Base-by-base conservation (phyloP, 768 basidiomycete species). In the Psilocybe tampanensis region DNA sequence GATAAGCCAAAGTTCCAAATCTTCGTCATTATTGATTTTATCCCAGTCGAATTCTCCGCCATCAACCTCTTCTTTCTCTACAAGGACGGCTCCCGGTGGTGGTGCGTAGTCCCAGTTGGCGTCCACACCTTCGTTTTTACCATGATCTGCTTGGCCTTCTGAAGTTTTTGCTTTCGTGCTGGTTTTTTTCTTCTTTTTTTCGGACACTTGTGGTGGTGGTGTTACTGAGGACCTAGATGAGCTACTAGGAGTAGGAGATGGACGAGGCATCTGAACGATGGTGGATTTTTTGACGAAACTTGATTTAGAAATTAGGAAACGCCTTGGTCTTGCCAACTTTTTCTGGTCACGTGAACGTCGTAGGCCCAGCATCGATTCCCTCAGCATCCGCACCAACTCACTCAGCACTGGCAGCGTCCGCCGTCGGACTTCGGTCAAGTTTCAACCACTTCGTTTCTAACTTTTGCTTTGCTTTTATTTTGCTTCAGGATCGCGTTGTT, bases 1-100 rank as follows among this genome's bases (percentile, higher is more conserved):
- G 33, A 92, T 79, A 12, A 90, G 71, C 83, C 89, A 91, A 8
- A 92, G 62, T 61, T 92, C 89, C 9, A 83, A 63, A 56, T 90
- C 81, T 23, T 86, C 78, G 48, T 80, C 70, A 2, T 77, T 64
- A 11, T 81, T 76, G 4, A 92, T 58, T 6, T 74, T 70, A 55
- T 88, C 86, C 88, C 88, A 92, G 62, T 90, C 89, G 62, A 89
- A 89, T 2, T 78, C 75, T 2, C 75, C 79, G 1, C 76, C 74
- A 55, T 86, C 81, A 13, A 73, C 71, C 21, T 70, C 60, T 55
- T 80, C 61, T 49, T 84, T 76, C 47, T 84, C 76, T n/a, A 87
- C 65, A 15, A 79, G 66, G 8, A 73, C 69, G n/a, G 78, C 72
- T 8, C 81, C 86, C 1, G 70, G 56, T 7, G 89, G 88, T 0